Evolutionary conservation across 345 rosid genomes (phyloP), one percentile per base, ranked within the genome.

Genomic region (Salix purpurea): DNA sequence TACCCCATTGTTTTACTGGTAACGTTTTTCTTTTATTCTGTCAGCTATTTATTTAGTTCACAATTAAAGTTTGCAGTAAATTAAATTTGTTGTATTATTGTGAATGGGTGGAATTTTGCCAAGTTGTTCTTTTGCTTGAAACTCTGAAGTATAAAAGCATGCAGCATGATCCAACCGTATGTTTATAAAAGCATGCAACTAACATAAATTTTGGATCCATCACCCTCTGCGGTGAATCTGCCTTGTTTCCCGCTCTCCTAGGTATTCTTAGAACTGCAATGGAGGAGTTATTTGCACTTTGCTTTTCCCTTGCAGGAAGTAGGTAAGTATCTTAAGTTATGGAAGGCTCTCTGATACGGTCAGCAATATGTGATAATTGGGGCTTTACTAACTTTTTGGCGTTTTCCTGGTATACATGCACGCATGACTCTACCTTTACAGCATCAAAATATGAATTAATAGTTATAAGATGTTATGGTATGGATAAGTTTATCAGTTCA

Each of bases 1-100:
- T 96, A 92, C 84, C 99, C 98, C 19, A 94, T 96, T 46, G 98
- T 96, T 64, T 85, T 94, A 96, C 99, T 4, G 99, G 99, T 96
- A 80, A 9, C 3, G 10, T 74, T 65, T 6, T 42, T 39, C 3
- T 67, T 37, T 10, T 34, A 37, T 18, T 7, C 21, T 67, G 44
- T 11, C 48, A 37, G 15, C 19, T 67, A 40, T 24, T 54, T 76
- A 9, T 5, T 76, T 24, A 61, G 4, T 61, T 58, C n/a, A 28
- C 14, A 39, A 11, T 50, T 69, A 26, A 23, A 26, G 9, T 65
- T 65, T 65, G 3, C 4, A 16, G 19, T 15, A 30, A 11, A 65
- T 65, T 11, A 15, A 21, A 50, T 50, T 50, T 46, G 15, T 46
- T 46, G 52, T 46, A 2, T 46, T 18, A 18, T 50, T 50, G n/a